Conservation (phyloP, 768 basidiomycete species). For the Boletus sensibilis region DNA sequence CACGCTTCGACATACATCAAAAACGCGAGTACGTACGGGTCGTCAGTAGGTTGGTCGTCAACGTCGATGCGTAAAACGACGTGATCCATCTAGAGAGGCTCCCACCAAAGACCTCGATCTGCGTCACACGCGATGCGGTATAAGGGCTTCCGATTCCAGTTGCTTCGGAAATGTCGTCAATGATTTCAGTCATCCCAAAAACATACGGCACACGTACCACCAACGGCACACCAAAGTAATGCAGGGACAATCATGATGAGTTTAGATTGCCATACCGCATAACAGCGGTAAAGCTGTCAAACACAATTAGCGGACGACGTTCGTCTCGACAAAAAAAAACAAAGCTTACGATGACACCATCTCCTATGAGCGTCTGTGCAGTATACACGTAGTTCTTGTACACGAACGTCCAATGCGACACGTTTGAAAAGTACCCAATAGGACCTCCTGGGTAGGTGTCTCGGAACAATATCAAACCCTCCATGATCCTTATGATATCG, state of each 20-base stretch:
- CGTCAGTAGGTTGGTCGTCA: slow-evolving; percentile 33
- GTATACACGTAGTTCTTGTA: slow-evolving; percentile 24
- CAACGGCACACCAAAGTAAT: slow-evolving; percentile 31
- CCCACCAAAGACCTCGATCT: slow-evolving; percentile 27
- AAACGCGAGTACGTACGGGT: slow-evolving; percentile 24
- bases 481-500: not conserved
- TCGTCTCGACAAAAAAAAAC: not conserved
- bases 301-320: not conserved
- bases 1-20: not conserved
- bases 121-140: slow-evolving; percentile 8
- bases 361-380: slow-evolving; percentile 31
- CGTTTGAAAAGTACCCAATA: not conserved
- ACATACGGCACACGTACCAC: slow-evolving; percentile 14
- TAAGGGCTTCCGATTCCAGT: slow-evolving; percentile 22
- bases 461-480: not conserved
- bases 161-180: slow-evolving; percentile 3
- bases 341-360: slow-evolving; percentile 28
- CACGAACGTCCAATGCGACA: not conserved
- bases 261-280: slow-evolving; percentile 34
- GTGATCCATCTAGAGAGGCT: slow-evolving; percentile 35
- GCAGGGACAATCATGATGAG: slow-evolving; percentile 27
- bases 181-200: not conserved
- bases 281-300: slow-evolving; percentile 29
- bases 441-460: not conserved
- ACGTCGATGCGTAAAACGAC: slow-evolving; percentile 32